Conservation (phyloP, 2,329 filamentous ascomycete species). For the Hypoxylon sp. region DNA sequence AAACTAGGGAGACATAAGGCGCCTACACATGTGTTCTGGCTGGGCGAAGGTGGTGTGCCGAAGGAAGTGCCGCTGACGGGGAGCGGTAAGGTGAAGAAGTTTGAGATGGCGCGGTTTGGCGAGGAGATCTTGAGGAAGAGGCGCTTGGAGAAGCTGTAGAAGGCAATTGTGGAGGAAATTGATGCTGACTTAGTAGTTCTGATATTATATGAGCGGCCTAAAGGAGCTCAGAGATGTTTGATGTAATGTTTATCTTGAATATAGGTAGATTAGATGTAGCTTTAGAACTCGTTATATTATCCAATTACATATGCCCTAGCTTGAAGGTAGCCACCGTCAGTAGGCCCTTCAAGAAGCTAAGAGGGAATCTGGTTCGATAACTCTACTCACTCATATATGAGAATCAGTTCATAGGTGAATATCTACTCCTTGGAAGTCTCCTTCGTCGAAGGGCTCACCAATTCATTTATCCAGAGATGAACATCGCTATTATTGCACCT, state of each 20-base stretch:
- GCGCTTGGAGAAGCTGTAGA: conserved; percentile 63
- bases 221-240: not conserved
- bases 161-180: too few relatives aligned
- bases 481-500: too few relatives aligned
- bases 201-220: too few relatives aligned
- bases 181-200: too few relatives aligned
- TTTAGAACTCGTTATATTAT: not conserved
- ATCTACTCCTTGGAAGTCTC: too few relatives aligned
- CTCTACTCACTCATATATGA: too few relatives aligned
- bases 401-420: too few relatives aligned
- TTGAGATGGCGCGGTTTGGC: conserved; percentile 71
- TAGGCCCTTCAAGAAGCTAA: too few relatives aligned
- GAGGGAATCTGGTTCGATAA: too few relatives aligned
- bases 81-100: conserved; percentile 80
- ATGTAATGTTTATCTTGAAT: not conserved
- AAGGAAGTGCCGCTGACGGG: conserved; percentile 74
- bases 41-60: conserved; percentile 74
- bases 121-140: conserved; percentile 68
- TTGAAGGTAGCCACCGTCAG: too few relatives aligned
- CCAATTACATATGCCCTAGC: not conserved
- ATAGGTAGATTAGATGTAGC: conserved; percentile 1
- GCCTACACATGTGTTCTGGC: conserved; percentile 81
- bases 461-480: too few relatives aligned
- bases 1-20: conserved; percentile 77
- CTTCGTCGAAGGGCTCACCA: too few relatives aligned